These are phyloP conservation scores for Podaxis sp. DNA, from an alignment of 768 basidiomycete genomes.

Conservation along the genomic window DNA sequence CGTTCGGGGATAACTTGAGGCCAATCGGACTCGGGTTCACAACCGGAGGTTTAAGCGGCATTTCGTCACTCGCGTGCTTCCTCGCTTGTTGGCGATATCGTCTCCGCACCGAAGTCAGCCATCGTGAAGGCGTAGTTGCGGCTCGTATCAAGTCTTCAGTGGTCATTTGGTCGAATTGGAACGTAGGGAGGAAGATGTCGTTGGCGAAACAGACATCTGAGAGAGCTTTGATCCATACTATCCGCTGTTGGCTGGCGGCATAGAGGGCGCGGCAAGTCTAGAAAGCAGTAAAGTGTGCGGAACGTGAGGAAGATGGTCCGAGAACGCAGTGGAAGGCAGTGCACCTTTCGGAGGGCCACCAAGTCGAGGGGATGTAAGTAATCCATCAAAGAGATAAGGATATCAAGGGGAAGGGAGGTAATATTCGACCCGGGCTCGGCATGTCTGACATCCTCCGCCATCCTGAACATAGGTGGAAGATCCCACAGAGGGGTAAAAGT, in stretches of 20 bases:
- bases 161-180: constrained; percentile 19
- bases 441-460: background rate
- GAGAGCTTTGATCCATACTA: constrained; percentile 21
- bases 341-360: constrained; percentile 8
- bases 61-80: background rate
- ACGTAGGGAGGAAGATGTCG: constrained; percentile 18
- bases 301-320: background rate
- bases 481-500: background rate
- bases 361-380: constrained; percentile 3
- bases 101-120: constrained; percentile 6
- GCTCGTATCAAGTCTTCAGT: constrained; percentile 16
- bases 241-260: constrained; percentile 14
- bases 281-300: background rate
- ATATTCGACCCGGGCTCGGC: background rate
- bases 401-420: constrained; percentile 6
- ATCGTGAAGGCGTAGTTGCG: constrained; percentile 16
- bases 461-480: background rate
- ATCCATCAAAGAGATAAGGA: constrained; percentile 7
- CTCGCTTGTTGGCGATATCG: background rate
- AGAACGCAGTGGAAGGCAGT: background rate
- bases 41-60: background rate
- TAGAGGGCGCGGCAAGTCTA: constrained; percentile 18
- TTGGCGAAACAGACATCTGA: constrained; percentile 16
- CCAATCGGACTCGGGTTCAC: background rate
- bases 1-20: background rate